Evolutionary conservation across 1,139 yeast genomes (phyloP).

Genomic region (Hyphopichia khmerensis): DNA sequence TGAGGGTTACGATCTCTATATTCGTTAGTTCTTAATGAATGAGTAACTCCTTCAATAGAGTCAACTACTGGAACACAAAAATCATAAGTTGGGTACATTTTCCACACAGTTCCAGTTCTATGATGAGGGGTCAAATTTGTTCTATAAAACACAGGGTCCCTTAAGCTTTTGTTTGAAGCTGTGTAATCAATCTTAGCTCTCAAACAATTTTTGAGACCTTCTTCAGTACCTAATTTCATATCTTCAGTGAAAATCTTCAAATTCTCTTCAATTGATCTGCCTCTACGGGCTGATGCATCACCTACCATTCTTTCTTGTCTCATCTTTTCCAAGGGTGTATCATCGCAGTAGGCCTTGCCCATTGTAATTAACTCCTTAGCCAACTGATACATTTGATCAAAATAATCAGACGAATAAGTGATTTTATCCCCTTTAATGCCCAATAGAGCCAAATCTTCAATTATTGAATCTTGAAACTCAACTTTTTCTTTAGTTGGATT

Average conservation of each 20-base stretch:
- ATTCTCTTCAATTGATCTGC: constrained; percentile 87
- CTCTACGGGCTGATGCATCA: constrained; percentile 85
- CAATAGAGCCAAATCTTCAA: constrained; percentile 82
- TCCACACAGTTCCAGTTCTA: constrained; percentile 90
- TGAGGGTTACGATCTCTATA: constrained; percentile 98
- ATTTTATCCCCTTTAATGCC: constrained; percentile 89
- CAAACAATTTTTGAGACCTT: constrained; percentile 83
- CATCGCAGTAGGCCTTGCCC: constrained; percentile 96
- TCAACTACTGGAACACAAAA: constrained; percentile 98
- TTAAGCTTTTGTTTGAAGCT: constrained; percentile 86
- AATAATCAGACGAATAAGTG: constrained; percentile 91
- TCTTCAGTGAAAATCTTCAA: constrained; percentile 79
- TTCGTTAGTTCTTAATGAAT: constrained; percentile 94
- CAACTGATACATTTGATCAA: constrained; percentile 82
- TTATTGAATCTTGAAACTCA: constrained; percentile 88
- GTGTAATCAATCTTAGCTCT: constrained; percentile 94
- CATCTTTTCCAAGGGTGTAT: constrained; percentile 90
- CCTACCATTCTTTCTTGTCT: constrained; percentile 99
- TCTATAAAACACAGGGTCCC: constrained; percentile 97
- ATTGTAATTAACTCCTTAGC: constrained; percentile 85
- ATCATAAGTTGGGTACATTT: constrained; percentile 95
- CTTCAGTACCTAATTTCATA: constrained; percentile 91
- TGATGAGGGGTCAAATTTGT: constrained; percentile 96
- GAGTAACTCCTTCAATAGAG: constrained; percentile 93
- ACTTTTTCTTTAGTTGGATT: constrained; percentile 93